Base-by-base conservation (phyloP, 495 filamentous ascomycete genomes). In the Aspergillus affinis region DNA sequence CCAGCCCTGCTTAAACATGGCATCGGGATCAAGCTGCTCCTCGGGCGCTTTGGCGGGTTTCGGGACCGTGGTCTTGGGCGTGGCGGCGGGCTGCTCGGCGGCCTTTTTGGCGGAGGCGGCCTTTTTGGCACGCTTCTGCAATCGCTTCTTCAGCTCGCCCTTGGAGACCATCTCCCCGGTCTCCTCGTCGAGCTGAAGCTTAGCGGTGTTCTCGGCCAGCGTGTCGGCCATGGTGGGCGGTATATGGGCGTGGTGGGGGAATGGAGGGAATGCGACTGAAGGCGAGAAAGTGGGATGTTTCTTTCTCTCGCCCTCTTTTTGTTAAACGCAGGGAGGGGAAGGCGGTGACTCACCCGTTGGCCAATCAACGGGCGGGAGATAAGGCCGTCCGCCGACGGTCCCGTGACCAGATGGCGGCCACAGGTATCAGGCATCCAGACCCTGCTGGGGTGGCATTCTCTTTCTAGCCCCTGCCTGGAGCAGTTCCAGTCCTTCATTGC, bases 1-100 rank as follows among this genome's bases (percentile, higher is more conserved):
- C 78, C 90, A 97, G 41, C 92, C 92, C 62, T 86, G 81, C 74
- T 88, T 88, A 83, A 97, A 96, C 80, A 94, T 90, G 59, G 83
- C 76, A 58, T 90, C 81, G 0, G 86, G 83, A 61, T 92, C 90
- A 52, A 81, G 75, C 76, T 50, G 74, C 70, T 30, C 67, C 53
- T 66, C 57, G 10, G 79, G 70, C 6, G 75, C 65, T 7, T 78
- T 64, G 30, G 80, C 79, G 19, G 79, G 73, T 18, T 69, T 49
- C 54, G 78, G 78, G 5, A 61, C 52, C 48, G 63, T 62, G 18
- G 65, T 66, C 50, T 65, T 70, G 32, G 69, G 68, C 30, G 73
- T 44, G 6, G 70, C 68, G 46, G 64, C 51, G 46, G 64, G 50
- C 50, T 67, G 69, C 56, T 81, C 78, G 19, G 75, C 55, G 48